Evolutionary conservation across 169 alveolate species (phyloP).

Genomic region (Pseudocohnilembus persalinus): DNA sequence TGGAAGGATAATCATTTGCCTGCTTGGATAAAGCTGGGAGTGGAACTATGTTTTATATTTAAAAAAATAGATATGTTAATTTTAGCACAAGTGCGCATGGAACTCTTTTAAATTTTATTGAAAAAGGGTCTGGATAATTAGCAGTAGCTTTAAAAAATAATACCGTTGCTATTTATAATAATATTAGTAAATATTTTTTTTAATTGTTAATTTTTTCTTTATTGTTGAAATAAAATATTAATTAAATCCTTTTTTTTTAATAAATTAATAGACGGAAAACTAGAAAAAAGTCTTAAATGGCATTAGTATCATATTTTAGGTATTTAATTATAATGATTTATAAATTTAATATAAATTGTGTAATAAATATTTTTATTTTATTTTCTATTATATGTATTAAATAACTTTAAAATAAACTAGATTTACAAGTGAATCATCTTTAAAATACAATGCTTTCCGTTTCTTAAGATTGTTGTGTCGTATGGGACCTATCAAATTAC

Average conservation of each 20-base stretch:
- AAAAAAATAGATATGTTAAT: conserved; percentile 23
- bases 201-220: background rate
- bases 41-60: conserved; percentile 5
- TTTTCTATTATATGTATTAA: background rate
- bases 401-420: background rate
- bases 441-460: conserved; percentile 1
- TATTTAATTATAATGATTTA: background rate
- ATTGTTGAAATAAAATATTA: background rate
- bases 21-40: conserved; percentile 26
- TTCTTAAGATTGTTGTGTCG: conserved; percentile 1
- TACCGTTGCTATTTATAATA: background rate
- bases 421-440: conserved; percentile 16
- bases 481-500: conserved; percentile 5
- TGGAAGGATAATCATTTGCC: conserved; percentile 13
- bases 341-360: background rate
- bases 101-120: conserved; percentile 6
- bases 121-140: conserved; percentile 9
- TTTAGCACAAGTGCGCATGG: background rate
- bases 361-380: background rate
- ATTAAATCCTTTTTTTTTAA: background rate
- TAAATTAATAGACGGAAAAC: background rate
- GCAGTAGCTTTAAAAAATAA: conserved; percentile 14
- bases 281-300: conserved; percentile 3
- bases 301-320: conserved; percentile 15
- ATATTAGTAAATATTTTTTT: background rate